Percentiles rank a stretch among this genome's conserved stretches.
These are phyloP conservation scores for Diaporthe vaccinii DNA, from an alignment of 2,329 filamentous ascomycete species.

Conservation along the genomic window DNA sequence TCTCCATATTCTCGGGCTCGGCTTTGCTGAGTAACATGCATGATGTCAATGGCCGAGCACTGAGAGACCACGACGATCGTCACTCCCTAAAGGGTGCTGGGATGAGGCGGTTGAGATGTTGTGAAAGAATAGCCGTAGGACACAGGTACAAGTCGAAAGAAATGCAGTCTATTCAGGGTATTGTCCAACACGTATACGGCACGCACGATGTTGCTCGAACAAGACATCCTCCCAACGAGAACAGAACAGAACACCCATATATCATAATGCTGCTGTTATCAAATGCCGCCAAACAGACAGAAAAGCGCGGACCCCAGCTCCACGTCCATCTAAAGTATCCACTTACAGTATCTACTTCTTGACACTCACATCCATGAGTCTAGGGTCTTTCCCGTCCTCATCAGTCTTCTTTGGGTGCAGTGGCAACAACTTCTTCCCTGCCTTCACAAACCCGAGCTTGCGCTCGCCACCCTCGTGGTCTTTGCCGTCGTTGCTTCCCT, in stretches of 20 bases:
- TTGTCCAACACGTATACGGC: slow-evolving; percentile 19
- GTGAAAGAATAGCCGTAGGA: neutral
- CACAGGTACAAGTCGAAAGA: neutral
- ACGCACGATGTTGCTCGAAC: slow-evolving; percentile 7
- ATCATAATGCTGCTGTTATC: slow-evolving; percentile 12
- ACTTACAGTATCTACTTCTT: slow-evolving; percentile 32
- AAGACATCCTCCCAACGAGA: neutral
- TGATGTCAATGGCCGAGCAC: neutral
- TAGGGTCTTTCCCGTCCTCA: neutral
- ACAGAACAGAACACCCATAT: neutral
- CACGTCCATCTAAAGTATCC: neutral
- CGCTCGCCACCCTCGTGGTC: neutral
- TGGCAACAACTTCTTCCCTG: slow-evolving; percentile 37
- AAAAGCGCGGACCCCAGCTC: neutral
- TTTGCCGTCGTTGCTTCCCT: neutral
- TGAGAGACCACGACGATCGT: neutral
- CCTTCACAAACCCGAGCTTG: slow-evolving; percentile 29
- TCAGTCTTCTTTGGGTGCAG: neutral
- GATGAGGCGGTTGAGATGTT: neutral
- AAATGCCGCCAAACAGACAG: neutral
- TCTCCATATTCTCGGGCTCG: neutral
- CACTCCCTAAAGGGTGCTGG: neutral
- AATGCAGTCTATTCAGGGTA: slow-evolving; percentile 32
- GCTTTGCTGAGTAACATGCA: slow-evolving; percentile 1
- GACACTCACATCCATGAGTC: slow-evolving; percentile 30